phyloP scores from a whole-genome alignment of 202 grass and related monocot species.

The Zizania palustris region DNA sequence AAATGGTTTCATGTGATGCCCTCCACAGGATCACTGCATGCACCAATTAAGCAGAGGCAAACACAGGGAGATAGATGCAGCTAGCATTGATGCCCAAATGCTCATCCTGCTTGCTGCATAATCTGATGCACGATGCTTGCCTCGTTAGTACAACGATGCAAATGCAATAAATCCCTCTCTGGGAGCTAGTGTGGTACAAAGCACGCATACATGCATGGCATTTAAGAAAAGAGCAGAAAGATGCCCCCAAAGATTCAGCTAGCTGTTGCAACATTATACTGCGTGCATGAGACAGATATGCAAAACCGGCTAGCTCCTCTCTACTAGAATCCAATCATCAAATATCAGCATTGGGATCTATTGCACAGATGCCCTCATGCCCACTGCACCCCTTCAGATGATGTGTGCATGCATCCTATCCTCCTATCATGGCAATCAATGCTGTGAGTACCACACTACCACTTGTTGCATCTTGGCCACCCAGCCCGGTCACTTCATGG shows the following conservation, averaged over 20 bases:
- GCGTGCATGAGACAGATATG: not conserved
- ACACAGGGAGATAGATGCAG: not conserved
- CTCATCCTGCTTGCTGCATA: not conserved
- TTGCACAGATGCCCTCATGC: conserved; percentile 45
- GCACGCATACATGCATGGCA: conserved; percentile 9
- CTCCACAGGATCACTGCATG: too few relatives aligned
- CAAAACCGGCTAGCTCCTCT: not conserved
- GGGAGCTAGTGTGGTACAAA: conserved; percentile 28
- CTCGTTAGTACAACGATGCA: not conserved
- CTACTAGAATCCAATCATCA: conserved; percentile 52
- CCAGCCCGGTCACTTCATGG: conserved; percentile 47
- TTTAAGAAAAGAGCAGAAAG: conserved; percentile 24
- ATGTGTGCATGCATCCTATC: conserved; percentile 52
- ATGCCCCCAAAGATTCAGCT: conserved; percentile 9
- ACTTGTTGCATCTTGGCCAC: conserved; percentile 43
- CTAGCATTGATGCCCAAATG: conserved; percentile 4
- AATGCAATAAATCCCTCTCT: conserved; percentile 28
- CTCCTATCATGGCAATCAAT: conserved; percentile 80
- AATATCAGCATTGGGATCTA: conserved; percentile 57
- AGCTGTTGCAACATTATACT: not conserved
- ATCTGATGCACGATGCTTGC: conserved; percentile 17
- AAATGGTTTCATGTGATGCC: not conserved
- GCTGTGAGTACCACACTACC: conserved; percentile 37
- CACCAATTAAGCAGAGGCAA: not conserved
- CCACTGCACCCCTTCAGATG: conserved; percentile 14